A percentile compares a stretch with the other conserved stretches of the same genome.
These are phyloP conservation scores for Pythium aquatile DNA, from an alignment of 352 stramenopile species.

Conservation along the genomic window DNA sequence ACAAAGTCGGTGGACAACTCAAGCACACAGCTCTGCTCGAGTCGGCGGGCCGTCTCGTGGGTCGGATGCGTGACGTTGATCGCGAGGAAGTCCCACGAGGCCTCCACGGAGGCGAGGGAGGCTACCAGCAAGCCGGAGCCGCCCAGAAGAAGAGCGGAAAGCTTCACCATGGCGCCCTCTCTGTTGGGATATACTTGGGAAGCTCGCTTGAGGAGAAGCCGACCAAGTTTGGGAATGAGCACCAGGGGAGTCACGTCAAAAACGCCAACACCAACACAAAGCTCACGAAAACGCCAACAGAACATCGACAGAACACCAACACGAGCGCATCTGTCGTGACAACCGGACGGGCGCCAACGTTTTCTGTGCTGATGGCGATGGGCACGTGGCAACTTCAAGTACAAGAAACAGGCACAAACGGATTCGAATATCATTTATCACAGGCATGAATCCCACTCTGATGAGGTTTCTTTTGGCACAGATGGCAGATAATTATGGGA, in stretches of 20 bases:
- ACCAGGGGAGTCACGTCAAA: neutral
- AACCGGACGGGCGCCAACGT: neutral
- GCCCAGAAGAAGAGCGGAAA: neutral
- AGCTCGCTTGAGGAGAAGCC: neutral
- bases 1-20: neutral
- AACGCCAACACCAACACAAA: too few species aligned
- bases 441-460: neutral
- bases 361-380: neutral
- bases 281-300: neutral
- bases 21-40: neutral
- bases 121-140: neutral
- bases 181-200: too few species aligned
- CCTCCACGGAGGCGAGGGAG: neutral
- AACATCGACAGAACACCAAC: neutral
- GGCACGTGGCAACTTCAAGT: neutral
- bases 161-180: neutral
- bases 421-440: neutral
- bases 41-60: neutral
- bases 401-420: neutral
- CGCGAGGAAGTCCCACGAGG: neutral
- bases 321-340: neutral
- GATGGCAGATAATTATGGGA: neutral
- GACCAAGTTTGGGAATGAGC: neutral
- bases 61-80: neutral
- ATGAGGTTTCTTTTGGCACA: neutral